Evolutionary conservation across 1,139 yeast species (phyloP), one percentile per base, ranked within the genome.

Genomic region (Yamadazyma epiphylla): DNA sequence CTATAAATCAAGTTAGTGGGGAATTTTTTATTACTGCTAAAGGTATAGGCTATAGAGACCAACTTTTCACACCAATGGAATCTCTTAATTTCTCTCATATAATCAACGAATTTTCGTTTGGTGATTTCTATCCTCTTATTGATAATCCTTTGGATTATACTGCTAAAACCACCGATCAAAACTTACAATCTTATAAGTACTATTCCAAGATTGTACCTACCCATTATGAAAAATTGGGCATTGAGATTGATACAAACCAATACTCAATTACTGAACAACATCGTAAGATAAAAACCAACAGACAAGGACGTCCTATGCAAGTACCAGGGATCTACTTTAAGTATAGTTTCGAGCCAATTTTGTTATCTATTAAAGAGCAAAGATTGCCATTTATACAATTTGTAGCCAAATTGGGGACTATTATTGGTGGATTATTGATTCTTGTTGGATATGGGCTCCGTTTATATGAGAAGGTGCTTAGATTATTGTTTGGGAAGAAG

Each of bases 331-430:
- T 91, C 22, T 84, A 71, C 49, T 76, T 91, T 63, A 74, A 74
- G 33, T 91, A 89, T 53, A 89, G 86, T 43, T 87, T 91, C 52
- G 97, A 91, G 48, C 94, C 97, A 4, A 75, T 91, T 25, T 74
- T 80, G 32, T 68, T 91, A 45, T 60, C 74, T 3, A 71, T 88
- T 22, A 66, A 69, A 17, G 97, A 89, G 51, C 66, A 64, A 33
- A 68, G 97, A 38, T 64, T 89, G 29, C 74, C 94, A 2, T 89
- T 91, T 51, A 53, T 77, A 23, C 86, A 80, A 46, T 91, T 94
- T 55, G 62, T 88, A 8, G 77, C 88, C 10, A 73, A 88, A 38
- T 58, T 89, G 29, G 82, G 85, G 6, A 89, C 95, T 3, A 82
- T 91, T 24, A 45, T 77, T n/a, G 89, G 91, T 4, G 91, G 94